Conservation (phyloP, 2,329 filamentous ascomycete genomes). For the Cadophora luteo-olivacea region DNA sequence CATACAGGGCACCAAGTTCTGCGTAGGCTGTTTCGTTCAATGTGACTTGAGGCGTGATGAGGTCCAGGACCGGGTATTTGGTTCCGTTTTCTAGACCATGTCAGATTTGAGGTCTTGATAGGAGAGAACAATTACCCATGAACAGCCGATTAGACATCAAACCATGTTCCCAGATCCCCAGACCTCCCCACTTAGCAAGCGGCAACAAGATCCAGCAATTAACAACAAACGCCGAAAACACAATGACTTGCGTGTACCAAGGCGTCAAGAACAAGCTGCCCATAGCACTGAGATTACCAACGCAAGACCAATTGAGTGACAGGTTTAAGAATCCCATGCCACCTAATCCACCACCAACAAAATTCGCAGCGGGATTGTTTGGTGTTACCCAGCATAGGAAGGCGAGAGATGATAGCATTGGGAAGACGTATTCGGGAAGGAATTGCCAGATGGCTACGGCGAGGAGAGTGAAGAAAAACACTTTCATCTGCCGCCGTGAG, state of each 20-base stretch:
- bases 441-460: conserved; percentile 67
- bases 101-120: conserved; percentile 17
- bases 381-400: conserved; percentile 70
- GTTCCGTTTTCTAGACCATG: conserved; percentile 43
- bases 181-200: conserved; percentile 61
- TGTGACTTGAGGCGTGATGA: conserved; percentile 46
- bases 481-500: conserved; percentile 59
- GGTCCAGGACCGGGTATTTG: conserved; percentile 44
- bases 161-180: conserved; percentile 57
- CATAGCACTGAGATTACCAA: conserved; percentile 52
- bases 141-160: conserved; percentile 66
- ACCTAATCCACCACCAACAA: conserved; percentile 65
- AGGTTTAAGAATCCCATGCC: conserved; percentile 68
- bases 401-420: conserved; percentile 63
- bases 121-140: conserved; percentile 47
- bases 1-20: conserved; percentile 60
- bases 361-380: conserved; percentile 62
- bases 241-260: conserved; percentile 64
- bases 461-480: conserved; percentile 61
- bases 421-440: conserved; percentile 65
- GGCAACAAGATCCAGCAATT: conserved; percentile 65
- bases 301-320: conserved; percentile 65
- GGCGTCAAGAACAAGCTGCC: conserved; percentile 60
- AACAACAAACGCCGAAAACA: conserved; percentile 60
- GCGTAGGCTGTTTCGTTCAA: conserved; percentile 51